Base-by-base conservation (phyloP, 495 filamentous ascomycete genomes). In the Aspergillus homomorphus region DNA sequence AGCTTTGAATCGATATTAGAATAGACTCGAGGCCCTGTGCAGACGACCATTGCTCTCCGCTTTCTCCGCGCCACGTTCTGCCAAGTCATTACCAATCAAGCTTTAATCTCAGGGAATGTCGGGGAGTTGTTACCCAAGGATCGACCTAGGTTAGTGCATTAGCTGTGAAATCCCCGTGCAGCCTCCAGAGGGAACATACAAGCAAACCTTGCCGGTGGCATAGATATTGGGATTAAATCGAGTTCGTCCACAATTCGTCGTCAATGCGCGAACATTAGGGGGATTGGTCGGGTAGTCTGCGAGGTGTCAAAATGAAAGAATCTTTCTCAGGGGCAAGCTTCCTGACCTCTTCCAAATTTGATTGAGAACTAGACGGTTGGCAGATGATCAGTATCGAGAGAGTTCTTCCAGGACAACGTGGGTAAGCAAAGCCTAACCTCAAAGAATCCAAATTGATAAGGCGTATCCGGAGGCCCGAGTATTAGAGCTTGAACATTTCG, bases 191-290 rank as follows among this genome's bases (percentile, higher is more conserved):
- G 14, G 14, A 21, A 69, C 73, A 69, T 73, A 96, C 89, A 98
- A 74, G 76, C 94, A 98, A 44, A 98, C 92, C 75, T 90, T 93
- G 9, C 94, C 94, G 30, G 72, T 82, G 4, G 91, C 84, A 69
- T 98, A 98, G 60, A 98, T 96, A 69, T 98, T 98, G 10, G 94
- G 94, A 64, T 96, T 96, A 78, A 97, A 98, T 4, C 94, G 86
- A 65, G 87, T 90, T 52, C 86, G 77, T 23, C 94, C 95, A 18
- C 80, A 79, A 69, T 98, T 97, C 3, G 94, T 98, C 1, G 95
- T 97, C 41, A 85, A 78, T 6, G 88, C 84, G 8, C 71, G 84
- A 14, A 98, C 92, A 3, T 62, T 64, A 1, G 94, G 94, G 3
- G 92, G 86, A 57, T 86, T 92, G 51, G 83, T 86, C 14, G 94